Conservation (phyloP, 73 alveolate genomes). For the Tetrahymena borealis region DNA sequence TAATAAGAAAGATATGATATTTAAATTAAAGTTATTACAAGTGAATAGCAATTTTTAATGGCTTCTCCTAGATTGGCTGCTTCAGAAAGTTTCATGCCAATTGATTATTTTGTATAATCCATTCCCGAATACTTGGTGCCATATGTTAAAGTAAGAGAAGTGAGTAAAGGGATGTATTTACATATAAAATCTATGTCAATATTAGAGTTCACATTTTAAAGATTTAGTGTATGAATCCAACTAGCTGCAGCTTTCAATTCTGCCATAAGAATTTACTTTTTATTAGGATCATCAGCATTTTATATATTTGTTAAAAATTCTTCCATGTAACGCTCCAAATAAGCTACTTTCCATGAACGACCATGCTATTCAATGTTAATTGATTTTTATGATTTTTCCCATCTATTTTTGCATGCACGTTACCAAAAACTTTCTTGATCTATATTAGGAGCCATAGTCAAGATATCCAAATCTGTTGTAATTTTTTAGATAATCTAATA, state of each 20-base stretch:
- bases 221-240: slow-evolving; percentile 59
- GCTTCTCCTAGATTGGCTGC: slow-evolving; percentile 51
- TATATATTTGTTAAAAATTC: slow-evolving; percentile 40
- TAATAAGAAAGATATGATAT: background rate
- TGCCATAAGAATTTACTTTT: slow-evolving; percentile 45
- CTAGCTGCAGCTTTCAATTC: slow-evolving; percentile 60
- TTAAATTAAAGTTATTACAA: slow-evolving; percentile 5
- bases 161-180: slow-evolving; percentile 54
- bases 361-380: slow-evolving; percentile 66
- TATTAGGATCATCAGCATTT: slow-evolving; percentile 4
- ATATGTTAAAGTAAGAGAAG: slow-evolving; percentile 57
- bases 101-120: slow-evolving; percentile 66
- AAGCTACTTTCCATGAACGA: slow-evolving; percentile 64
- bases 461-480: slow-evolving; percentile 47
- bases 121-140: slow-evolving; percentile 65
- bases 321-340: slow-evolving; percentile 62
- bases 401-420: slow-evolving; percentile 51
- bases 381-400: slow-evolving; percentile 51
- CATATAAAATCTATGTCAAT: slow-evolving; percentile 66
- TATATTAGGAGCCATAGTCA: slow-evolving; percentile 59
- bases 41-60: slow-evolving; percentile 20
- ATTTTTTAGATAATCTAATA: slow-evolving; percentile 50
- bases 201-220: slow-evolving; percentile 64
- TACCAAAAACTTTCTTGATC: slow-evolving; percentile 68
- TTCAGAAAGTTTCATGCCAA: slow-evolving; percentile 78